Evolutionary conservation across 805 yeast genomes (phyloP), one percentile per base, ranked within the genome.

Genomic region (Metschnikowia corniflorae): DNA sequence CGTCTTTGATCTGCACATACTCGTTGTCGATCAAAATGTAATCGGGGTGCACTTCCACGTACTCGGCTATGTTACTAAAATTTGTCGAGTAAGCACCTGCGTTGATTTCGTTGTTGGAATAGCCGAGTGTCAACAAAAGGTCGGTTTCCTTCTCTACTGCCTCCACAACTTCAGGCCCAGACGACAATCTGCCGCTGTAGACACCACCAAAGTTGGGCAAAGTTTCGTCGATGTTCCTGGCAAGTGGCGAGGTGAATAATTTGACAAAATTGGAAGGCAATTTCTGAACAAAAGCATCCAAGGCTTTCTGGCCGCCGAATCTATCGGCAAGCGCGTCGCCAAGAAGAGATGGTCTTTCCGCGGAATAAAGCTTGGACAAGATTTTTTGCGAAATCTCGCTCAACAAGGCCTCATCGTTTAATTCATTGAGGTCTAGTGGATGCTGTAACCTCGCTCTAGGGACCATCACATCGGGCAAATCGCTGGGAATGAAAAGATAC

Each of bases 191-290:
- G 22, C 95, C 96, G 45, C 71, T 76, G 56, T 82, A 89, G 24
- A 75, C 78, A 25, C 95, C 96, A 42, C 79, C 70, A 53, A 74
- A 88, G 31, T 72, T 67, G 6, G 72, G 65, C 42, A 71, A 65
- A n/a, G 77, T 60, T 61, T 88, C 97, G 60, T 88, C 80, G 26
- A 88, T 60, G 7, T 86, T 80, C 57, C 87, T 82, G 12, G 88
- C 94, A 55, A 65, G 57, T 75, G 76, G 57, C 60, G 84, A 47
- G 70, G 76, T 57, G 77, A 80, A 53, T 75, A 71, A 34, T 64
- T 63, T 70, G 26, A 69, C 60, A 27, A 56, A 60, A 26, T 52
- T 43, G 7, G 47, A 39, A 2, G 43, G 85, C 43, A 50, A 27
- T 51, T 26, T 65, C 54, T 13, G 73, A 12, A 79, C 74, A 27